phyloP scores from a whole-genome alignment of 371 early-diverging fungal genomes.

The Apophysomyces elegans region DNA sequence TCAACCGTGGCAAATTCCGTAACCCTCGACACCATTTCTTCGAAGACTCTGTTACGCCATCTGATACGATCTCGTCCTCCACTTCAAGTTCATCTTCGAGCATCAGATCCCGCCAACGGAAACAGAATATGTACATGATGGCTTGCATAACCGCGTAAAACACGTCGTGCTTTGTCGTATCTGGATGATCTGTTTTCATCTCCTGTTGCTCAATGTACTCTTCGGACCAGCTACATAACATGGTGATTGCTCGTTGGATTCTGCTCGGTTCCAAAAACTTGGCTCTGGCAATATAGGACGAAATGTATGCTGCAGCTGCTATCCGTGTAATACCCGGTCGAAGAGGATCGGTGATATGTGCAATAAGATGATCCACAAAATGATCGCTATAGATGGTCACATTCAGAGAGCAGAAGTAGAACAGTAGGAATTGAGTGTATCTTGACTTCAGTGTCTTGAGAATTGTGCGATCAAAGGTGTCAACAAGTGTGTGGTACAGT shows the following conservation, averaged over 20 bases:
- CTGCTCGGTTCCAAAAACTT: slow-evolving; percentile 65
- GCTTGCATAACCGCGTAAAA: slow-evolving; percentile 93
- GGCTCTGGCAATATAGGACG: slow-evolving; percentile 90
- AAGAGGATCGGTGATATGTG: slow-evolving; percentile 60
- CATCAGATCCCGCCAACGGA: slow-evolving; percentile 86
- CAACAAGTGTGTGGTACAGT: slow-evolving; percentile 67
- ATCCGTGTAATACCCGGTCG: slow-evolving; percentile 75
- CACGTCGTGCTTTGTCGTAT: slow-evolving; percentile 67
- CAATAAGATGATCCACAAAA: slow-evolving; percentile 80
- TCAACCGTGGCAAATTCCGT: slow-evolving; percentile 69
- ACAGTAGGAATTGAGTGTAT: slow-evolving; percentile 91
- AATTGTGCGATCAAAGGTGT: slow-evolving; percentile 80
- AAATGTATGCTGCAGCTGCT: slow-evolving; percentile 85
- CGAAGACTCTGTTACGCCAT: slow-evolving; percentile 11
- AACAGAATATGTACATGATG: slow-evolving; percentile 91
- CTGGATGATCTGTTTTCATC: slow-evolving; percentile 35
- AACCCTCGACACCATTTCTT: slow-evolving; percentile 50
- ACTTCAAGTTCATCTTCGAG: slow-evolving; percentile 39
- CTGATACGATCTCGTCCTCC: slow-evolving; percentile 24
- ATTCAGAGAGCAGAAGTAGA: slow-evolving; percentile 79
- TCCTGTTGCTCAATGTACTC: slow-evolving; percentile 74
- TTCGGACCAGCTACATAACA: slow-evolving; percentile 73
- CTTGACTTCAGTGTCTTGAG: slow-evolving; percentile 89
- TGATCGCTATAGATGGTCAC: slow-evolving; percentile 66
- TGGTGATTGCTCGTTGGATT: slow-evolving; percentile 67